These are phyloP conservation scores for Helichrysum umbraculigerum DNA, from an alignment of 129 eudicot genomes.

Conservation along the genomic window DNA sequence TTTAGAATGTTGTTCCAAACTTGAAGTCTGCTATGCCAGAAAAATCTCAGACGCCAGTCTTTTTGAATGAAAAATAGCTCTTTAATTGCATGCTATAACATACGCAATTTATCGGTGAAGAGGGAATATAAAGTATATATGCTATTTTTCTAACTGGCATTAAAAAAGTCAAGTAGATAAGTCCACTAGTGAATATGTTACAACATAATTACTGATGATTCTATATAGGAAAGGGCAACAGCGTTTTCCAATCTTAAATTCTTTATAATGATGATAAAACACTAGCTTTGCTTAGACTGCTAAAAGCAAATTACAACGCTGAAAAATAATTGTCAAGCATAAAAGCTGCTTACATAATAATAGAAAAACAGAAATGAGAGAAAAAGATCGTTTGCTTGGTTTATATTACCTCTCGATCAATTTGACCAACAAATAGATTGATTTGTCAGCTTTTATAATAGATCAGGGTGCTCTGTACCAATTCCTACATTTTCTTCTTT, in stretches of 20 bases:
- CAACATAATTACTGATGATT: too few species aligned
- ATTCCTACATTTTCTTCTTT: conserved; percentile 14
- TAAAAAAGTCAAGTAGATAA: too few species aligned
- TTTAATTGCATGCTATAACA: background rate
- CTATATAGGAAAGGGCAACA: too few species aligned
- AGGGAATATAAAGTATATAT: too few species aligned
- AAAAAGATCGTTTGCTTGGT: conserved; percentile 31
- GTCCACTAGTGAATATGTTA: too few species aligned
- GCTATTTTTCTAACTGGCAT: too few species aligned
- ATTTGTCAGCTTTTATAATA: conserved; percentile 5
- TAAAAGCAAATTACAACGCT: too few species aligned
- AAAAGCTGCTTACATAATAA: background rate
- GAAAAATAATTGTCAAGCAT: background rate
- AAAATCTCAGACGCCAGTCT: background rate
- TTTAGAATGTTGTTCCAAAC: too few species aligned
- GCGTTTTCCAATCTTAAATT: too few species aligned
- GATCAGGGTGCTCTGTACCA: conserved; percentile 24
- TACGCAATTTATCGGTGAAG: background rate
- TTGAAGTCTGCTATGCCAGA: background rate
- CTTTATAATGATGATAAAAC: too few species aligned
- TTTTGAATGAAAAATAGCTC: background rate
- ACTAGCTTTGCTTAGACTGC: too few species aligned
- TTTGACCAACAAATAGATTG: conserved; percentile 32
- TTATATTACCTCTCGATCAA: conserved; percentile 33
- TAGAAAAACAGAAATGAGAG: background rate